phyloP scores from a whole-genome alignment of 2,329 filamentous ascomycete genomes.

The Sarocladiaceae sp. region DNA sequence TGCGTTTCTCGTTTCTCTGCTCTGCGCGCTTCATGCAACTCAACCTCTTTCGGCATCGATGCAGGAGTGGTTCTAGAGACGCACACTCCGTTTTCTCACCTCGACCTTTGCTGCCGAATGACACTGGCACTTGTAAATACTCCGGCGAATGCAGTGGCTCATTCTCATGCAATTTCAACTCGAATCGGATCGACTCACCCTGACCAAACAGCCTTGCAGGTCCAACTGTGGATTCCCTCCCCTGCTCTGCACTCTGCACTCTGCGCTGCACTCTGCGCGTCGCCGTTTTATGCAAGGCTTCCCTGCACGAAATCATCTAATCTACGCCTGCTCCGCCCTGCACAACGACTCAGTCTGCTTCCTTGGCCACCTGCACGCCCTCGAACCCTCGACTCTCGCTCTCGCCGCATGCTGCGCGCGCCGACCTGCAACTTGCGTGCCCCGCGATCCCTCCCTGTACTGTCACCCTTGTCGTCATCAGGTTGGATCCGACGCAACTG shows the following conservation, averaged over 20 bases:
- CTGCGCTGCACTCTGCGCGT: not conserved
- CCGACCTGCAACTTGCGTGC: not conserved
- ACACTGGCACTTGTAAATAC: not conserved
- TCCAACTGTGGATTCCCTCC: conserved; percentile 2
- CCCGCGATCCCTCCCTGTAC: conserved; percentile 6
- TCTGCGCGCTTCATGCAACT: not conserved
- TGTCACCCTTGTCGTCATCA: too few species aligned
- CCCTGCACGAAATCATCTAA: conserved; percentile 9
- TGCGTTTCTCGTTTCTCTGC: too few species aligned
- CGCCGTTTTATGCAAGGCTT: conserved; percentile 10
- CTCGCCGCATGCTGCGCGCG: too few species aligned
- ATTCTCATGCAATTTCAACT: not conserved
- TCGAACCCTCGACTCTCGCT: not conserved
- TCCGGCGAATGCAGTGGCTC: not conserved
- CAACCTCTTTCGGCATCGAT: conserved; percentile 2
- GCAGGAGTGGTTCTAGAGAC: conserved; percentile 6
- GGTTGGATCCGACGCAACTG: too few species aligned
- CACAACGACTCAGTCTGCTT: too few species aligned
- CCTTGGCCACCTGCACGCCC: not conserved
- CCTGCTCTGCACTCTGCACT: too few species aligned
- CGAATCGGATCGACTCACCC: too few species aligned
- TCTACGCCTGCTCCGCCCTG: not conserved
- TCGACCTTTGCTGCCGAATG: not conserved
- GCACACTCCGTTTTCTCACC: conserved; percentile 1
- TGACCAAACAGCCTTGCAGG: not conserved